phyloP scores from a whole-genome alignment of 306 rosid species.

The Comarum palustre region DNA sequence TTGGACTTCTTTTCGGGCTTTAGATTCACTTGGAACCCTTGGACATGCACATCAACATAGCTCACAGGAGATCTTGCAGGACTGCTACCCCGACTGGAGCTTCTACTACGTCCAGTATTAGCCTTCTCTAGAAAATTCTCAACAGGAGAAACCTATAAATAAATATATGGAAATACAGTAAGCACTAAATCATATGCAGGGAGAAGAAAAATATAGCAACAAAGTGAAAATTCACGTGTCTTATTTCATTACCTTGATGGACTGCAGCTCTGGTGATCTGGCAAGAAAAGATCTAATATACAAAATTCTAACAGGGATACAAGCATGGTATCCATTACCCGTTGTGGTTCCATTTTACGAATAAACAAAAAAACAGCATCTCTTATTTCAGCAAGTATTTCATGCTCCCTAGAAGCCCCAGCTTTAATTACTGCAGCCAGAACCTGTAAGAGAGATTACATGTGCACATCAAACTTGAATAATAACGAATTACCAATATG shows the following conservation, averaged over 20 bases:
- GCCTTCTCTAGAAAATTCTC: constrained; percentile 87
- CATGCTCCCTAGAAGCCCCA: constrained; percentile 98
- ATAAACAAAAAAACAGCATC: constrained; percentile 90
- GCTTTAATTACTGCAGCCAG: constrained; percentile 97
- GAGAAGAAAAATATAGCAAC: neutral
- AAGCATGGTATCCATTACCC: constrained; percentile 99
- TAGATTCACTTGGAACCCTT: constrained; percentile 83
- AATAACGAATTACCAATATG: neutral
- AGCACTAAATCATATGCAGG: neutral
- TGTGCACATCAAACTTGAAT: constrained; percentile 7
- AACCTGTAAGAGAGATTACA: constrained; percentile 49
- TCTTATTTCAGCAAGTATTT: constrained; percentile 94
- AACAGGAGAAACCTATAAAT: constrained; percentile 69
- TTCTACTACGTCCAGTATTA: constrained; percentile 75
- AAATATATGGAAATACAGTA: constrained; percentile 27
- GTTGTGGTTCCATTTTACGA: constrained; percentile 90
- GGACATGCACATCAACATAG: constrained; percentile 74
- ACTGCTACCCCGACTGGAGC: constrained; percentile 86
- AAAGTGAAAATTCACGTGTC: constrained; percentile 10
- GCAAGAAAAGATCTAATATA: constrained; percentile 92
- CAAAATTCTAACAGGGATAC: constrained; percentile 92
- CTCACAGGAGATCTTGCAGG: constrained; percentile 88
- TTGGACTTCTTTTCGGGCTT: constrained; percentile 90
- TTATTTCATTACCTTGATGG: constrained; percentile 70
- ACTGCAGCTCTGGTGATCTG: constrained; percentile 93